Evolutionary conservation across 208 protist genomes (phyloP), one percentile per base, ranked within the genome.

Genomic region (Acanthamoeba rhysodes): DNA sequence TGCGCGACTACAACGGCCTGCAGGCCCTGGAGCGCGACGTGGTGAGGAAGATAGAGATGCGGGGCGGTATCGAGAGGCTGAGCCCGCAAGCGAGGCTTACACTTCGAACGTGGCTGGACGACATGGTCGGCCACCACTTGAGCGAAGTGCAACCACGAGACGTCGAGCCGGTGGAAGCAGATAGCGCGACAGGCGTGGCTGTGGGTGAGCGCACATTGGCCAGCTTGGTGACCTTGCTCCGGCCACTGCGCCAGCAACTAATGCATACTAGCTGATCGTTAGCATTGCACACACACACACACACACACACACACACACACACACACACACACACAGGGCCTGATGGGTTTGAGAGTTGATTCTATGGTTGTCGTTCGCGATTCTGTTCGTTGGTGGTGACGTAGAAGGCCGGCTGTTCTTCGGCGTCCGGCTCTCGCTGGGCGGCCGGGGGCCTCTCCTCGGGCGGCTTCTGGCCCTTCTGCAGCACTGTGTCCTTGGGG

Each of bases 391-490:
- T 53, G 41, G 37, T 53, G 72, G 72, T 82, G 72, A 82, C 72
- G 41, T 82, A 82, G 37, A 82, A 82, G 72, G 7, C 72, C 41
- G 72, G 72, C 72, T 53, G 72, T 16, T 41, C 72, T 14, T 72
- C 66, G 24, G 9, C 66, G 66, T 29, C 66, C n/a, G 72, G 7
- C 37, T 14, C 20, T 4, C 20, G 20, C 37, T 29, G 16, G 72
- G 5, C 18, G 72, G 9, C 20, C 12, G 18, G 7, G 5, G 29
- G 34, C 70, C 32, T 41, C 45, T 48, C 72, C 37, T 82, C 72
- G 18, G 29, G 18, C 22, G 29, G 18, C 72, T 48, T 82, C 32
- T 24, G 22, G 37, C 22, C 22, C 66, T 72, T 72, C n/a, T 16
- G 29, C 66, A 72, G 2, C 66, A 29, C 32, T 4, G 45, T 50